phyloP scores from a whole-genome alignment of 495 filamentous ascomycete genomes.

The Penicillium salamii region DNA sequence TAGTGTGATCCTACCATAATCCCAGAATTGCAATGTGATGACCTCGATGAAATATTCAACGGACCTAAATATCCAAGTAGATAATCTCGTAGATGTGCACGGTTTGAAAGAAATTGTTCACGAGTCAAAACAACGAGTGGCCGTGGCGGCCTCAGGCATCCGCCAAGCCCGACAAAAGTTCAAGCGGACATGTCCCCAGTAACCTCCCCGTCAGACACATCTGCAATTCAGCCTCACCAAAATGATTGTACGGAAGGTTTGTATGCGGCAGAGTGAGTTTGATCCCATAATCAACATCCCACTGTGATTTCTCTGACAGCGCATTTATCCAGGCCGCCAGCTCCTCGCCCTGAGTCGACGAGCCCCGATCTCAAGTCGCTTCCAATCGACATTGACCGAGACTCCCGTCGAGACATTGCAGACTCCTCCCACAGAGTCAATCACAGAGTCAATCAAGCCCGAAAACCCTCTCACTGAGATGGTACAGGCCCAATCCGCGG shows the following conservation, averaged over 20 bases:
- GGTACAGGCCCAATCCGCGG: constrained; percentile 7
- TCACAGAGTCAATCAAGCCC: constrained; percentile 8
- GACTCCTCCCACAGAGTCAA: constrained; percentile 5
- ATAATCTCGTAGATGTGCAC: too few species aligned
- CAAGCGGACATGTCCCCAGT: constrained; percentile 30
- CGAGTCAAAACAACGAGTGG: constrained; percentile 8
- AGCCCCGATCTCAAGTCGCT: constrained; percentile 35
- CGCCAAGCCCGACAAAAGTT: constrained; percentile 48
- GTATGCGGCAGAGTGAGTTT: constrained; percentile 44
- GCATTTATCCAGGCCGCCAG: constrained; percentile 37
- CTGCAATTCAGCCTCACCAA: constrained; percentile 17
- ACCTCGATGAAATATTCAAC: not conserved
- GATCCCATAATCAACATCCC: not conserved
- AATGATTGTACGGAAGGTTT: constrained; percentile 46
- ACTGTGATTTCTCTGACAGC: constrained; percentile 3
- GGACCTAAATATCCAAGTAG: too few species aligned
- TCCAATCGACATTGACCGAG: constrained; percentile 32
- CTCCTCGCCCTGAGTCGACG: constrained; percentile 37
- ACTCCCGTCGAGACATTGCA: constrained; percentile 27
- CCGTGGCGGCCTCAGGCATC: constrained; percentile 27
- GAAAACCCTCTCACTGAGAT: constrained; percentile 17
- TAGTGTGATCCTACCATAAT: constrained; percentile 4
- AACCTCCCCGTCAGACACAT: constrained; percentile 13
- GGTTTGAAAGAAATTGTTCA: constrained; percentile 1
- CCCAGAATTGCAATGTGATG: constrained; percentile 5